These are phyloP conservation scores for Asclepias syriaca DNA, from an alignment of 257 asterid species.

Conservation along the genomic window DNA sequence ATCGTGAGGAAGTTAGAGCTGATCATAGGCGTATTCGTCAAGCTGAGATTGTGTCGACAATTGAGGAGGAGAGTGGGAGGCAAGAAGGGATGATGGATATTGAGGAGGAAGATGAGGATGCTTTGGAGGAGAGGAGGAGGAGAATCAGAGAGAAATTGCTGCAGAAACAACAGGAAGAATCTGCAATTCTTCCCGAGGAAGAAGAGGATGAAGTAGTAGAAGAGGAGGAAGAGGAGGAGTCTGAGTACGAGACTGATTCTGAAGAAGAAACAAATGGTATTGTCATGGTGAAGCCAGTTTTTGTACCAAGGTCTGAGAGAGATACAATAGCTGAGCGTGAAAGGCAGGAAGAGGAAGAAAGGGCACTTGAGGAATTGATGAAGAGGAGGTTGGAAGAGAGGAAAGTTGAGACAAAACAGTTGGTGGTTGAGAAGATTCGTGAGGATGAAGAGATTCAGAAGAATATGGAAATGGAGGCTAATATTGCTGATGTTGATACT, in stretches of 20 bases:
- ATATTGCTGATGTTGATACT: conserved; percentile 84
- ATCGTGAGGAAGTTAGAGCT: conserved; percentile 79
- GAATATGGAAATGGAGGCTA: conserved; percentile 63
- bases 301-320: conserved; percentile 69
- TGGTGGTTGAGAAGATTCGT: conserved; percentile 78
- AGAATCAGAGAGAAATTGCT: conserved; percentile 66
- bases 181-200: conserved; percentile 60
- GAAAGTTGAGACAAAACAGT: conserved; percentile 66
- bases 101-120: conserved; percentile 85
- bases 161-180: conserved; percentile 69
- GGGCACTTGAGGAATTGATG: conserved; percentile 67
- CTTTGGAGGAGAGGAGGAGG: conserved; percentile 56
- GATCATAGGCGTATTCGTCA: conserved; percentile 90
- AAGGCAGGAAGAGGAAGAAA: conserved; percentile 85
- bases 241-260: conserved; percentile 89
- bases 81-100: conserved; percentile 51
- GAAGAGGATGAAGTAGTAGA: conserved; percentile 66
- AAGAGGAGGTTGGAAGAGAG: conserved; percentile 75
- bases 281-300: conserved; percentile 79
- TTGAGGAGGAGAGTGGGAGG: conserved; percentile 71
- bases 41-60: conserved; percentile 88
- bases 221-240: conserved; percentile 56
- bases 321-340: conserved; percentile 90
- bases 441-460: conserved; percentile 76
- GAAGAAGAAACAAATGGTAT: conserved; percentile 67